Conservation (phyloP, 2,329 filamentous ascomycete genomes). For the Fusarium veterinarium region DNA sequence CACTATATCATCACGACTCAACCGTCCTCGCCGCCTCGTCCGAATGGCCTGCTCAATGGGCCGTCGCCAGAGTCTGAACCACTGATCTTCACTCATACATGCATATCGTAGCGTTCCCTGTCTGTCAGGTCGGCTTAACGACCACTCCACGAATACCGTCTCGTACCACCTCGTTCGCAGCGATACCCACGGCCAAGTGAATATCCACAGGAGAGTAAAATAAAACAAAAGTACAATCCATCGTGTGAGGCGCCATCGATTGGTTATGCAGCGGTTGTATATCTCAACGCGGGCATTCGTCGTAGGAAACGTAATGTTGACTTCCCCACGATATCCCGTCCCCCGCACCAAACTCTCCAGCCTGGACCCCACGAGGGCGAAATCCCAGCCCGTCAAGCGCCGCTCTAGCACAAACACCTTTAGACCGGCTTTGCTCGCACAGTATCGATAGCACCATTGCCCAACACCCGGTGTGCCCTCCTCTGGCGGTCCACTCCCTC, state of each 20-base stretch:
- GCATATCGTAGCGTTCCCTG: conserved; percentile 61
- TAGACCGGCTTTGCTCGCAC: conserved; percentile 66
- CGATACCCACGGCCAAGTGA: conserved; percentile 77
- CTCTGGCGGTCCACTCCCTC: conserved; percentile 44
- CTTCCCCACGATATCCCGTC: conserved; percentile 75
- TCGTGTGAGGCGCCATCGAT: conserved; percentile 70
- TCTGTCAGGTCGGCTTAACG: conserved; percentile 43
- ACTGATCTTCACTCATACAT: conserved; percentile 66
- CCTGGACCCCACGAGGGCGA: conserved; percentile 60
- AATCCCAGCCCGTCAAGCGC: conserved; percentile 70
- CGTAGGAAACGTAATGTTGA: conserved; percentile 69
- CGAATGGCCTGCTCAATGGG: conserved; percentile 70
- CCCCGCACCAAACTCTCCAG: conserved; percentile 68
- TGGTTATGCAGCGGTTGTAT: conserved; percentile 71
- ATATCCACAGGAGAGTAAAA: conserved; percentile 74
- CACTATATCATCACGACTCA: conserved; percentile 69
- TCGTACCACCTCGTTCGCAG: conserved; percentile 75
- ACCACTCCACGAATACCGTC: conserved; percentile 71
- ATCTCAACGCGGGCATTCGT: conserved; percentile 68
- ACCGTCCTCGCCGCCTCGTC: conserved; percentile 64
- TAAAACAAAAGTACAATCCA: conserved; percentile 76
- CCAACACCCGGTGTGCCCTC: conserved; percentile 48
- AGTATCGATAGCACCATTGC: conserved; percentile 78
- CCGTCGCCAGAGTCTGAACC: conserved; percentile 71
- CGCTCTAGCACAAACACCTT: conserved; percentile 67